phyloP scores from a whole-genome alignment of 202 grass and related monocot genomes.

The Schoenoplectus triqueter region DNA sequence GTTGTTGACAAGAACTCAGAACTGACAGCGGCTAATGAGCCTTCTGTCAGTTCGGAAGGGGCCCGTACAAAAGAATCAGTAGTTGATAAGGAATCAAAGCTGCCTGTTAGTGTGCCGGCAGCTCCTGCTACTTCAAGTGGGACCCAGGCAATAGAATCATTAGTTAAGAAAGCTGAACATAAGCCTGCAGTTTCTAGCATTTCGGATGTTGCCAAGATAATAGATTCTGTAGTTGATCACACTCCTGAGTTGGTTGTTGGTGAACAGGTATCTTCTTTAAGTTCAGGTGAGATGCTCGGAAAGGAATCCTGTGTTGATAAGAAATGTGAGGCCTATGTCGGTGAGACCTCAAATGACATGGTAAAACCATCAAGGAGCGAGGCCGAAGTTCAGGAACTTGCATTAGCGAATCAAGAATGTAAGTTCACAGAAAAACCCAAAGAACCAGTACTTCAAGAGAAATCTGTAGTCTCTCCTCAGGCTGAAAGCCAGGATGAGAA shows the following conservation, averaged over 20 bases:
- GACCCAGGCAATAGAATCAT: not conserved
- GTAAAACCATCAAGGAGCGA: slow-evolving; percentile 14
- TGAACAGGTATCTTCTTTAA: slow-evolving; percentile 1
- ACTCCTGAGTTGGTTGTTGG: slow-evolving; percentile 25
- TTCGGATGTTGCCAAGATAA: not conserved
- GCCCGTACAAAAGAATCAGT: not conserved
- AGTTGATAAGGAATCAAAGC: slow-evolving; percentile 24
- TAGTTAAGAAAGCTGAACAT: slow-evolving; percentile 12
- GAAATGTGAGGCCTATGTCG: slow-evolving; percentile 3
- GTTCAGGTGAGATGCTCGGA: not conserved
- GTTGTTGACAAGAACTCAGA: slow-evolving; percentile 3
- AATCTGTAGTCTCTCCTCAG: not conserved
- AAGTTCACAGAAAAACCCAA: not conserved
- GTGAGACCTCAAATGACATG: slow-evolving; percentile 3
- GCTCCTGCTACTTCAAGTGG: not conserved
- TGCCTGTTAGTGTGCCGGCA: not conserved
- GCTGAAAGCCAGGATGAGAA: slow-evolving; percentile 27
- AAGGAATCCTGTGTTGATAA: slow-evolving; percentile 19
- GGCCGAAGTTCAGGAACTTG: not conserved
- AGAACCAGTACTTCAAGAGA: not conserved
- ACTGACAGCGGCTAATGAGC: not conserved
- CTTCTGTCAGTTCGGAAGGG: not conserved
- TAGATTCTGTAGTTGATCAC: slow-evolving; percentile 3
- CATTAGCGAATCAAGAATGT: not conserved
- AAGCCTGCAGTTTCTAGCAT: not conserved